phyloP scores from a whole-genome alignment of 2,329 filamentous ascomycete genomes.

The Magnaporthales sp. region DNA sequence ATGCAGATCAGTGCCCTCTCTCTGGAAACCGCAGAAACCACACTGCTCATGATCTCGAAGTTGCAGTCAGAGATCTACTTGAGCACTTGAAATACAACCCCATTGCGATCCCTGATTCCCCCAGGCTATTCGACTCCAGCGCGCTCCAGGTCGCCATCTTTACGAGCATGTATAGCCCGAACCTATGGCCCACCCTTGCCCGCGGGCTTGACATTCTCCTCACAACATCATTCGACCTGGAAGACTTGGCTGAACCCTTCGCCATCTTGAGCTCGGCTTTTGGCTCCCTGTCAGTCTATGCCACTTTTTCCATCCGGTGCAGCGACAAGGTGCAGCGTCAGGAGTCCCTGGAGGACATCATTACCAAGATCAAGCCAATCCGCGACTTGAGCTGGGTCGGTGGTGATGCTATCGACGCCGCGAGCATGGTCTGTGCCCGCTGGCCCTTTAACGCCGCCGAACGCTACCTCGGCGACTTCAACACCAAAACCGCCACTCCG shows the following conservation, averaged over 20 bases:
- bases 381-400: slow-evolving; percentile 10
- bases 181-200: slow-evolving; percentile 4
- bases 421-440: slow-evolving; percentile 16
- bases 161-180: slow-evolving; percentile 13
- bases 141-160: slow-evolving; percentile 13
- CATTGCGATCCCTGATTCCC: slow-evolving; percentile 8
- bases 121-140: slow-evolving; percentile 14
- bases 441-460: slow-evolving; percentile 20
- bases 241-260: neutral
- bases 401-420: slow-evolving; percentile 10
- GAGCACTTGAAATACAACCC: slow-evolving; percentile 16
- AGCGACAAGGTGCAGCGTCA: slow-evolving; percentile 8
- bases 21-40: slow-evolving; percentile 10
- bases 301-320: slow-evolving; percentile 8
- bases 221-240: neutral
- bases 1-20: slow-evolving; percentile 17
- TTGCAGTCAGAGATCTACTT: slow-evolving; percentile 12
- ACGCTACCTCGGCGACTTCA: slow-evolving; percentile 13
- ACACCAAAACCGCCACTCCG: slow-evolving; percentile 17
- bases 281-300: neutral
- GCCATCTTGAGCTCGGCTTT: neutral
- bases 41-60: slow-evolving; percentile 19
- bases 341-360: slow-evolving; percentile 2
- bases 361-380: slow-evolving; percentile 9
- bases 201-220: slow-evolving; percentile 8